These are phyloP conservation scores for Rosellinia necatrix DNA, from an alignment of 2,329 filamentous ascomycete species.

Conservation along the genomic window DNA sequence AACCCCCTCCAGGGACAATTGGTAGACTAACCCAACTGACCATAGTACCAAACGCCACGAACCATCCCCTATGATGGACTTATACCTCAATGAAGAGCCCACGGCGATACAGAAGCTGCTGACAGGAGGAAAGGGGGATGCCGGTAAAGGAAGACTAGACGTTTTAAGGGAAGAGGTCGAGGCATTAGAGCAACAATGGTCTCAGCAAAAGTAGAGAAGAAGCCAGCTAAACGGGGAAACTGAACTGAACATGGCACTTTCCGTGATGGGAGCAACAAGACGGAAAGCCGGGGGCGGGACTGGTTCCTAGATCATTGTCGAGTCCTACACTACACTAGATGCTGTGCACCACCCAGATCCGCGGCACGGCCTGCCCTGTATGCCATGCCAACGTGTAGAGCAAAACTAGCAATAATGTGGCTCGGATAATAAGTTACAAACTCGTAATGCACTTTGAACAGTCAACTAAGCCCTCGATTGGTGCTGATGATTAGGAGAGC, in stretches of 20 bases:
- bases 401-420: too few species aligned
- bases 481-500: neutral
- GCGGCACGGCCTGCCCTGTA: too few species aligned
- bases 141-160: neutral
- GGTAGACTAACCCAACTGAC: neutral
- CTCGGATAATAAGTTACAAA: too few species aligned
- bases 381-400: too few species aligned
- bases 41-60: slow-evolving; percentile 1
- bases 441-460: neutral
- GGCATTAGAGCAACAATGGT: slow-evolving; percentile 5
- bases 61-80: slow-evolving; percentile 8
- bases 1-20: neutral
- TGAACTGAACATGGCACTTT: neutral
- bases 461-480: neutral
- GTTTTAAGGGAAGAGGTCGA: neutral
- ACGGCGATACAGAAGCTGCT: slow-evolving; percentile 5
- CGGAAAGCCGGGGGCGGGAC: slow-evolving; percentile 3
- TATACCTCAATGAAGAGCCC: slow-evolving; percentile 14
- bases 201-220: neutral
- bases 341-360: too few species aligned
- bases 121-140: neutral
- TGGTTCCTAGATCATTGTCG: neutral
- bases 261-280: slow-evolving; percentile 7
- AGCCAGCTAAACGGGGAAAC: neutral
- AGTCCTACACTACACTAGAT: too few species aligned